phyloP scores from a whole-genome alignment of 169 alveolate species.

The Plasmodium sp. region DNA sequence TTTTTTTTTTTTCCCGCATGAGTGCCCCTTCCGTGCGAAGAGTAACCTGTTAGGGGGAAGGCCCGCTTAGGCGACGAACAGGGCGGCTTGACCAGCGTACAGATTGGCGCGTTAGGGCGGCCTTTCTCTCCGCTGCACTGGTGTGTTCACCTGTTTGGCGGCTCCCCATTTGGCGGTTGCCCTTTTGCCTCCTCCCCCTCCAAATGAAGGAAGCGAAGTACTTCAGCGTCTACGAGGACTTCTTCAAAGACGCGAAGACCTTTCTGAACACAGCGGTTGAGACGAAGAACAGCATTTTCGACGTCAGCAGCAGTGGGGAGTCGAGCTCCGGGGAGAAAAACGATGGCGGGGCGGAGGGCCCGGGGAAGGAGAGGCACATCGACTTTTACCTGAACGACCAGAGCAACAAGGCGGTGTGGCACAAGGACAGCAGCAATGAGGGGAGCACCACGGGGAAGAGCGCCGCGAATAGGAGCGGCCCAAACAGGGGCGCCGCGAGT shows the following conservation, averaged over 20 bases:
- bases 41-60: neutral
- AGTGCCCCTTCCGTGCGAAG: neutral
- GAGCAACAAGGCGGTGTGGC: neutral
- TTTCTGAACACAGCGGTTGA: slow-evolving; percentile 52
- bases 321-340: neutral
- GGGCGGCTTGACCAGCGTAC: neutral
- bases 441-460: neutral
- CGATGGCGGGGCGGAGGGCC: neutral
- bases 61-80: neutral
- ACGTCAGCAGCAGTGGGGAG: slow-evolving; percentile 19
- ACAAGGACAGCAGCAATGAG: neutral
- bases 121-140: neutral
- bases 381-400: neutral
- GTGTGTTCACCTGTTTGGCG: neutral
- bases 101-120: neutral
- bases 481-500: neutral
- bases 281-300: slow-evolving; percentile 23
- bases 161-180: neutral
- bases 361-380: neutral
- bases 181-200: neutral
- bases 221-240: slow-evolving; percentile 37
- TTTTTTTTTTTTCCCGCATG: neutral
- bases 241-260: slow-evolving; percentile 67
- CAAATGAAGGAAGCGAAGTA: slow-evolving; percentile 33
- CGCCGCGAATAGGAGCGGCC: neutral